Conservation (phyloP, 495 filamentous ascomycete genomes). For the Tuber borchii region DNA sequence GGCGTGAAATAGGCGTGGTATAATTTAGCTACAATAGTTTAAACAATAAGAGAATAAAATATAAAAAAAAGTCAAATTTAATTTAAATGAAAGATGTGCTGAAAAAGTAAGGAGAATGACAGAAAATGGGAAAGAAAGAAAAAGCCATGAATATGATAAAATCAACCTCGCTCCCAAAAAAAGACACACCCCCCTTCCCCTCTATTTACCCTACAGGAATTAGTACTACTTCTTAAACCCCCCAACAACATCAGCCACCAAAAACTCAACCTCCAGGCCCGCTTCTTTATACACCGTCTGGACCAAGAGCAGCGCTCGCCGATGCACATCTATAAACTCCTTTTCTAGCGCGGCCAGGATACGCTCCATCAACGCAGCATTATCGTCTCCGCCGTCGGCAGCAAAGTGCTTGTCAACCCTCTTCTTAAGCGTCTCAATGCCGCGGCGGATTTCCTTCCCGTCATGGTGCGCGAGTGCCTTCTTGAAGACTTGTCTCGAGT, state of each 20-base stretch:
- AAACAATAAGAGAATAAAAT: not conserved
- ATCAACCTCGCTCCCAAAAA: not conserved
- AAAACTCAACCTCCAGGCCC: constrained; percentile 56
- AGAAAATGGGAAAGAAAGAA: not conserved
- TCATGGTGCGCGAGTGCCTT: constrained; percentile 77
- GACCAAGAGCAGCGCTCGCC: constrained; percentile 60
- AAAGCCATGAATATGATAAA: not conserved
- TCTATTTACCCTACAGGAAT: not conserved
- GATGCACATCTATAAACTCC: constrained; percentile 66
- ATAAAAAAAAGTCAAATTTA: no score
- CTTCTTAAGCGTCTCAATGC: constrained; percentile 77
- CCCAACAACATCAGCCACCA: constrained; percentile 51
- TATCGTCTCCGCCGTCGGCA: constrained; percentile 64
- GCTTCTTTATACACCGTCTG: constrained; percentile 59
- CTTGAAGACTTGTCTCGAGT: constrained; percentile 72
- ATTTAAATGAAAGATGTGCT: not conserved
- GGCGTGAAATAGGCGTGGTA: not conserved
- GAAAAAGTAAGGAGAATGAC: not conserved
- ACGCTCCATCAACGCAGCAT: constrained; percentile 59
- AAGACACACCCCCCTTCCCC: not conserved
- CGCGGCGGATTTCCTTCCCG: constrained; percentile 70
- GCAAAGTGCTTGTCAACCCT: constrained; percentile 95
- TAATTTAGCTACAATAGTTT: not conserved
- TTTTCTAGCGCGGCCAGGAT: constrained; percentile 75
- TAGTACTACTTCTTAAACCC: constrained; percentile 48